Base-by-base conservation (phyloP, 164 flowering plant species). In the Liquidambar formosana region DNA sequence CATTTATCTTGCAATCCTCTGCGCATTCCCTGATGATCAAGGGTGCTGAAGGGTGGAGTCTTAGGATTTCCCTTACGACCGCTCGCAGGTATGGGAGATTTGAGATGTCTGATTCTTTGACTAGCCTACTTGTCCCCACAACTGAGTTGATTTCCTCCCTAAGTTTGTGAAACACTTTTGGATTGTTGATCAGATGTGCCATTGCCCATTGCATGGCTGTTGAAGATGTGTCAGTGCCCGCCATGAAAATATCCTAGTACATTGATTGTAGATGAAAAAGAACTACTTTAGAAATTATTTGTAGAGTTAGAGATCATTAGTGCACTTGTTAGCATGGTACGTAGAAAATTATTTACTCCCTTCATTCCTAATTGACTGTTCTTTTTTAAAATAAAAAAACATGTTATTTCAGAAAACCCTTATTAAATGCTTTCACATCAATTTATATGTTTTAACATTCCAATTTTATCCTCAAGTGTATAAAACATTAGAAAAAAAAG, bases 11-110 rank as follows among this genome's bases (percentile, higher is more conserved):
- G 68, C 79, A 72, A 41, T 75, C 77, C 46, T 77, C 72, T 0
- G 46, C 52, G 14, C 80, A 77, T 56, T 79, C 77, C 44, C 82
- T 68, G 18, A 75, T 68, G 74, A 79, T 77, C 15, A 79, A 53
- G 0, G 85, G 79, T n/a, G 79, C 78, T 22, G 80, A 63, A 1
- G 85, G 79, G 61, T 82, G 85, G 0, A 82, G 78, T 21, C 85
- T 43, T 27, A 81, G 72, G 1, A 76, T 73, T 63, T 81, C 84
- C 48, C 53, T 74, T 10, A 72, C 56, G 13, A 79, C 70, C 15
- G 84, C 78, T 58, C 68, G 73, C 1, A 81, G 67, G 61, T 78
- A 76, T 48, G 78, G 80, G 13, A 79, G 77, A 53, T 76, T 66
- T 19, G 56, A 70, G 51, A 81, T 43, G 65, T 76, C 82, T 19